phyloP scores from a whole-genome alignment of 768 basidiomycete genomes.

The Tulasnella sp. region DNA sequence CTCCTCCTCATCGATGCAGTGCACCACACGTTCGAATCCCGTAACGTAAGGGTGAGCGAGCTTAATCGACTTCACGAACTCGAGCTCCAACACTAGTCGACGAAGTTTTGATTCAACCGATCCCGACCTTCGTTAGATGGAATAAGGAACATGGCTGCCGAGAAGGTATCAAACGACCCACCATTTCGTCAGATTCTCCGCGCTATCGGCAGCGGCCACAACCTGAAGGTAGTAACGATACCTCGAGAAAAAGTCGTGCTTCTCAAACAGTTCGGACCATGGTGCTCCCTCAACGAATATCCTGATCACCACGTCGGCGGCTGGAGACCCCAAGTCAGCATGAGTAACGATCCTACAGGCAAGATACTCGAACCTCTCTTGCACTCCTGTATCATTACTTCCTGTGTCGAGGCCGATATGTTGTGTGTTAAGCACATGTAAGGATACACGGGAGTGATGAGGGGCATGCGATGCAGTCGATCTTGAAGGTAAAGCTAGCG shows the following conservation, averaged over 20 bases:
- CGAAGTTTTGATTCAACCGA: conserved; percentile 97
- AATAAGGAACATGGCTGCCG: not conserved
- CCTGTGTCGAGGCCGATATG: conserved; percentile 89
- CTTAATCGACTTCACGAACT: conserved; percentile 85
- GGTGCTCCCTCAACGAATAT: conserved; percentile 73
- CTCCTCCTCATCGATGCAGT: conserved; percentile 82
- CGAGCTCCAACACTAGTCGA: conserved; percentile 95
- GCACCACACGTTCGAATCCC: conserved; percentile 80
- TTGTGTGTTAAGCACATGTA: conserved; percentile 99
- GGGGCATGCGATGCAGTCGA: conserved; percentile 95
- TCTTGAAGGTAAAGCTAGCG: conserved; percentile 79
- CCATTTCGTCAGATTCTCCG: conserved; percentile 92
- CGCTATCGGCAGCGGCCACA: conserved; percentile 76
- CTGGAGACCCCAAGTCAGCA: conserved; percentile 35
- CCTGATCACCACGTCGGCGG: conserved; percentile 86
- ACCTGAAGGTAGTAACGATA: conserved; percentile 96
- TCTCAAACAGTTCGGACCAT: conserved; percentile 92
- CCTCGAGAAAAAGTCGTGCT: conserved; percentile 95
- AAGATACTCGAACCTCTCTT: conserved; percentile 58
- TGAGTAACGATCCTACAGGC: not conserved
- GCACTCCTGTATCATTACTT: conserved; percentile 93
- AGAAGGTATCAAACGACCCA: conserved; percentile 33
- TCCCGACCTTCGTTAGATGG: conserved; percentile 56
- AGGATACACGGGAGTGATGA: conserved; percentile 98
- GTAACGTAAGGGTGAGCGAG: conserved; percentile 93